Base-by-base conservation (phyloP, 495 filamentous ascomycete genomes). In the Penicillium desertorum region DNA sequence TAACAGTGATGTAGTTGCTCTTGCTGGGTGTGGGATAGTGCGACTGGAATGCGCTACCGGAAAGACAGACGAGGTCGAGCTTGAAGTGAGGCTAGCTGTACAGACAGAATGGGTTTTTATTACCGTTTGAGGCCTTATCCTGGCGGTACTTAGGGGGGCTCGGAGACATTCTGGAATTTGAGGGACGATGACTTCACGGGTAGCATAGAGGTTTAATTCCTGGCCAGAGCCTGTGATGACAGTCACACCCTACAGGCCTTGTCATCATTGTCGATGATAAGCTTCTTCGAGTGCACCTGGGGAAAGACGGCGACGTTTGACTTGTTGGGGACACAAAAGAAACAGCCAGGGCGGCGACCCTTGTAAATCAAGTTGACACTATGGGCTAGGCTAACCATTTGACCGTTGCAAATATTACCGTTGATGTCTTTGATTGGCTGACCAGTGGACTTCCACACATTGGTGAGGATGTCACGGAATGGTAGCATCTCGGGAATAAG, bases 1-100 rank as follows among this genome's bases (percentile, higher is more conserved):
- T n/a, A n/a, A n/a, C n/a, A n/a, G n/a, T n/a, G n/a, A n/a, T 60
- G 45, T 67, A 73, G 53, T 76, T 75, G 5, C 82, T 81, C n/a
- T 61, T 37, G 0, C 65, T 59, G 5, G 82, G 82, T 0, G 68
- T n/a, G 0, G 80, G 81, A 58, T 77, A 78, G 82, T 81, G n/a
- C n/a, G 81, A 85, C 64, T 85, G 83, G 79, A 86, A 86, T 10
- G 82, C 81, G 51, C 72, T 74, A 29, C 74, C 67, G 61, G 85
- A 85, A 70, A 84, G 76, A 45, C 75, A 70, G 43, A 86, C 78
- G 51, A 86, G 64, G 64, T 86, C 83, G 48, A 87, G 75, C 69
- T 86, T 82, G 61, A 86, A 86, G 60, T 86, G 83, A 23, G 83
- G 84, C 63, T 86, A 81, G 39, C 76, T 76, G n/a, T 57, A 76